Evolutionary conservation across 306 rosid genomes (phyloP), one percentile per base, ranked within the genome.

Genomic region (Fragaria ananassa): DNA sequence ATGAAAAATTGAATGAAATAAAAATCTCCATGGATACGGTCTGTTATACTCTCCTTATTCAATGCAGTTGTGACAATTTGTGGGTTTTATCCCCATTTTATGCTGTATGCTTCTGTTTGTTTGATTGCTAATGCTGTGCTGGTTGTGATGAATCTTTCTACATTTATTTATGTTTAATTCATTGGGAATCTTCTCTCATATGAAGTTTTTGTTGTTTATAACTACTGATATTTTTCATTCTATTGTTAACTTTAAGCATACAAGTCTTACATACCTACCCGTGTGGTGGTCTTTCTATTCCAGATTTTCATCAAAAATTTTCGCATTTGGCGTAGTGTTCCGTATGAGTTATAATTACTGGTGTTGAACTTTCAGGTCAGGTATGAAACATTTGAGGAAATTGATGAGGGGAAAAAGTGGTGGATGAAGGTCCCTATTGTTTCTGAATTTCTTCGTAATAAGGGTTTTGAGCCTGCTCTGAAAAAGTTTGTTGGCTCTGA

Each of bases 341-440:
- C 35, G 5, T 19, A 7, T 60, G 31, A 56, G 39, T 49, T 46
- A 19, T 63, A 19, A 39, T 74, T 77, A 45, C 62, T 80, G 47
- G 79, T 70, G 78, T 74, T 83, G 84, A 61, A 74, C 60, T 86
- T 83, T 82, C 83, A 94, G 98, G 89, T 94, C 66, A 89, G 83
- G 79, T 94, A 92, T 85, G 92, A 89, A 85, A 84, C 85, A 71
- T 94, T 90, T 84, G 96, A 90, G 42, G 91, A 89, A 90, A 87
- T 92, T 76, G 91, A 84, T 11, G 93, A 90, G 51, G 95, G 86
- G 77, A 94, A 92, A 82, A 85, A 80, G 62, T 79, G 96, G 96
- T 92, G 86, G 89, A 70, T 92, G 91, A 88, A 72, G 79, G 79
- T 94, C 49, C 96, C 98, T 68, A 86, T 94, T 82, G 87, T 94